Base-by-base conservation (phyloP, 768 basidiomycete species). In the Boletus subcaerulescens region DNA sequence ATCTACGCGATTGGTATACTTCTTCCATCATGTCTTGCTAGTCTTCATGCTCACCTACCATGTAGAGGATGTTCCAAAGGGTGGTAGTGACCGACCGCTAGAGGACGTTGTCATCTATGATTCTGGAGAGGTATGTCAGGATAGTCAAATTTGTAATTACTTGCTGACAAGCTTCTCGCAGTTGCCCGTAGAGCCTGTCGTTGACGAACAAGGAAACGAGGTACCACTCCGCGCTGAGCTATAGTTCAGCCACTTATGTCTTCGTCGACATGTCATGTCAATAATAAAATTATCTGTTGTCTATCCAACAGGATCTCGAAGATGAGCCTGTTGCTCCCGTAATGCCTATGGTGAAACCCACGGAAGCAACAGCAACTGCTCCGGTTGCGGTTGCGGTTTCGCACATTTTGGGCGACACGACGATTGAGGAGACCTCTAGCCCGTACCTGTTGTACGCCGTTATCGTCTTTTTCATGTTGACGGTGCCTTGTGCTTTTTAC, bases 201-300 rank as follows among this genome's bases (percentile, higher is more conserved):
- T 77, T 47, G 87, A 88, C 58, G 73, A 73, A 52, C 80, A 87
- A 51, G 89, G 86, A 68, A 87, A 91, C 58, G 78, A 96, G 91
- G 92, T 96, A 85, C 95, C 93, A 74, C 73, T 91, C 65, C 93
- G 85, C 69, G 89, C 83, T 83, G 96, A 98, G 84, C 93, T 98
- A 70, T 98, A 66, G 86, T 72, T 66, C 68, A 67, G 76, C 75
- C 71, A 66, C 63, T 53, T 33, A 51, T 68, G 57, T 67, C 64
- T 59, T 62, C 47, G 35, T 69, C 72, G 74, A 67, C 68, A 59
- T 70, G 54, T 70, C 67, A 72, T 77, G 73, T 73, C 68, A 80
- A 84, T 83, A 66, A 66, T 67, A 67, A 79, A 79, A 79, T 58
- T 52, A 76, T 75, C 65, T 65, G 74, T 77, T 75, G 65, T 65